A percentile compares a stretch with the other conserved stretches of the same genome.
phyloP scores from a whole-genome alignment of 2,329 filamentous ascomycete species.

The Hypoxylon sp. region DNA sequence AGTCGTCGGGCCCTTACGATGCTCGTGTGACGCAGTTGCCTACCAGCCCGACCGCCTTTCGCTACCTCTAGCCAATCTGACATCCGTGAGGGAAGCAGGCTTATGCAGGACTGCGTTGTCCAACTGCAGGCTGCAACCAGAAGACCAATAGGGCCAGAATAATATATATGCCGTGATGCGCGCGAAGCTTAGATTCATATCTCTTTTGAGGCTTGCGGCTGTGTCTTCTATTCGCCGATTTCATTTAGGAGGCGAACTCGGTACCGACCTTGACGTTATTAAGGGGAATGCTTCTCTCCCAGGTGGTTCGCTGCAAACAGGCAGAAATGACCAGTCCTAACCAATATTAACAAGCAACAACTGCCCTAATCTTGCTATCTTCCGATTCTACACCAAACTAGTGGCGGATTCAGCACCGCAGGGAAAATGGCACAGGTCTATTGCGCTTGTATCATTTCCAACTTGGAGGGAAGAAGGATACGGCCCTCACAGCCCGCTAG shows the following conservation, averaged over 20 bases:
- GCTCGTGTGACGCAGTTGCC: not conserved
- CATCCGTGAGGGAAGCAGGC: constrained; percentile 11
- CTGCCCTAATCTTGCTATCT: not conserved
- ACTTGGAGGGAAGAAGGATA: constrained; percentile 41
- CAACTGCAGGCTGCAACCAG: constrained; percentile 31
- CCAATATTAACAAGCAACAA: not conserved
- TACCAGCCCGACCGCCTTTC: not conserved
- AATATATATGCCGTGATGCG: constrained; percentile 16
- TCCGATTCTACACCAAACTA: not conserved
- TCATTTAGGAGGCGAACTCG: constrained; percentile 1
- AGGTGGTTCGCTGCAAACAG: constrained; percentile 1
- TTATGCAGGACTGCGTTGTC: constrained; percentile 39
- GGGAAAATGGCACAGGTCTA: constrained; percentile 39
- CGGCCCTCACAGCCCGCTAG: constrained; percentile 1
- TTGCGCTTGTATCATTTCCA: constrained; percentile 45
- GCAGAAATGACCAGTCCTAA: not conserved
- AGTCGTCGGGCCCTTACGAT: not conserved
- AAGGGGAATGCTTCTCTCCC: constrained; percentile 19
- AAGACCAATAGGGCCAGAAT: constrained; percentile 19
- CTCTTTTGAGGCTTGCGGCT: constrained; percentile 17
- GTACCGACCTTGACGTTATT: constrained; percentile 13
- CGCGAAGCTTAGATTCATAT: not conserved
- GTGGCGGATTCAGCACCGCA: not conserved
- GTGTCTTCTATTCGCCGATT: constrained; percentile 7
- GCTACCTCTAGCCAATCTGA: constrained; percentile 24